Percentiles rank a stretch among this genome's conserved stretches.
Evolutionary conservation across 192 early-diverging fungal genomes (phyloP).

Genomic region (Dissophora globulifera): DNA sequence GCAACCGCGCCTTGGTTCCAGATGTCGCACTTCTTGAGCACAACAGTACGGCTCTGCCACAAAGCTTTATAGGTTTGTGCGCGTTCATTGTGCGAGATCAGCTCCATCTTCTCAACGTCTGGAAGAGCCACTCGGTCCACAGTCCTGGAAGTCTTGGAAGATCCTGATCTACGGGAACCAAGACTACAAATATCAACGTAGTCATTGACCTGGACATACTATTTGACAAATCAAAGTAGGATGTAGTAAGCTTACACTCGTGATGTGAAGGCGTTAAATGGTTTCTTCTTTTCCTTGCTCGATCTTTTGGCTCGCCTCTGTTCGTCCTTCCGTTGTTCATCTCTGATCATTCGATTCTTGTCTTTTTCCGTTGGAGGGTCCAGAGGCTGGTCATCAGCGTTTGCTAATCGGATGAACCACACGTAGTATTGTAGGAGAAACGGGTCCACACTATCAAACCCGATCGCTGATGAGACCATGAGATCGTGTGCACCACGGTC

Average conservation of each 20-base stretch:
- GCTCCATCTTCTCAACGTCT: conserved; percentile 10
- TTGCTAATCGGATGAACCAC: conserved; percentile 36
- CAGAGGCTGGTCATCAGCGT: conserved; percentile 4
- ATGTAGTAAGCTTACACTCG: conserved; percentile 2
- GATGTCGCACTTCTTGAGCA: conserved; percentile 21
- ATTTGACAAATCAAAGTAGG: neutral
- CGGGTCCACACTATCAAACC: conserved; percentile 8
- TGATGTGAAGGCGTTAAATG: conserved; percentile 4
- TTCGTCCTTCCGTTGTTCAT: conserved; percentile 3
- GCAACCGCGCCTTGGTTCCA: conserved; percentile 5
- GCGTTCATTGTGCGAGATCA: conserved; percentile 14
- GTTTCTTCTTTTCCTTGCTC: conserved; percentile 3
- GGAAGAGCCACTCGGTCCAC: conserved; percentile 2
- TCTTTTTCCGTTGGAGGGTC: conserved; percentile 10
- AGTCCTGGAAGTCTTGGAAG: neutral
- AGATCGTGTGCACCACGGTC: neutral
- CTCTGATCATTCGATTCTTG: conserved; percentile 4
- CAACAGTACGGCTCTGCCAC: conserved; percentile 14
- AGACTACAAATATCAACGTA: neutral
- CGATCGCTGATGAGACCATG: conserved; percentile 10
- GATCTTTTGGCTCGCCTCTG: neutral
- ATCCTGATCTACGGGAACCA: neutral
- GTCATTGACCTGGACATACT: conserved; percentile 2
- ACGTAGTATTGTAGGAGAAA: conserved; percentile 33
- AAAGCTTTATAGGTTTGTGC: conserved; percentile 14